Base-by-base conservation (phyloP, 2,329 filamentous ascomycete genomes). In the Lachnellula hyalina region DNA sequence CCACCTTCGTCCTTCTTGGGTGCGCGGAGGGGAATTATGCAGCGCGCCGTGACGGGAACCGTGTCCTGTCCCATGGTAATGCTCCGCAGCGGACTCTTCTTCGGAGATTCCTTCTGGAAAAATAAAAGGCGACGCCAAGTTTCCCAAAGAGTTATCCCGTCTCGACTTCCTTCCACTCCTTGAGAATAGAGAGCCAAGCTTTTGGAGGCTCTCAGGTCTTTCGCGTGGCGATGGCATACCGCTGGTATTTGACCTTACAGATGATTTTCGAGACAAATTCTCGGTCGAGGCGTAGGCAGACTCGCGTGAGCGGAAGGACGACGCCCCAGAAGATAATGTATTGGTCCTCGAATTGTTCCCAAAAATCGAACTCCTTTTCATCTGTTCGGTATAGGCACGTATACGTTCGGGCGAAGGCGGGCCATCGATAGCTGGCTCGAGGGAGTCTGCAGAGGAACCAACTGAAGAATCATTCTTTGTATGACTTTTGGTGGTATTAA, bases 341-440 rank as follows among this genome's bases (percentile, higher is more conserved):
- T 74, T 68, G 25, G 63, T 64, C 63, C 74, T 77, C 36, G 72
- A 71, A 62, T 76, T 74, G 62, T 73, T 77, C 11, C 77, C 76
- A 56, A 70, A 68, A 52, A 74, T 72, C 23, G 81, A 80, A 23
- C 75, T 74, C 64, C 76, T 74, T 68, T 77, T 82, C 75, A 83
- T 77, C 69, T 84, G 79, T 67, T 79, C 78, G 67, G 74, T 83
- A 51, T 84, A 73, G 55, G 79, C 79, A 61, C 82, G 78, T 62
- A 84, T 76, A 58, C 76, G 76, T 63, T 82, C 78, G 28, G 83
- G 80, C 35, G 82, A 85, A 0, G 82, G 81, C 41, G 82, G 82
- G 17, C 80, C 79, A 62, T 85, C 80, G 53, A 85, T 70, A 57
- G 82, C 77, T 48, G 82, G 81, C 55, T 78, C 81, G 54, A 85